Conservation (phyloP, 768 basidiomycete genomes). For the Postia placenta region DNA sequence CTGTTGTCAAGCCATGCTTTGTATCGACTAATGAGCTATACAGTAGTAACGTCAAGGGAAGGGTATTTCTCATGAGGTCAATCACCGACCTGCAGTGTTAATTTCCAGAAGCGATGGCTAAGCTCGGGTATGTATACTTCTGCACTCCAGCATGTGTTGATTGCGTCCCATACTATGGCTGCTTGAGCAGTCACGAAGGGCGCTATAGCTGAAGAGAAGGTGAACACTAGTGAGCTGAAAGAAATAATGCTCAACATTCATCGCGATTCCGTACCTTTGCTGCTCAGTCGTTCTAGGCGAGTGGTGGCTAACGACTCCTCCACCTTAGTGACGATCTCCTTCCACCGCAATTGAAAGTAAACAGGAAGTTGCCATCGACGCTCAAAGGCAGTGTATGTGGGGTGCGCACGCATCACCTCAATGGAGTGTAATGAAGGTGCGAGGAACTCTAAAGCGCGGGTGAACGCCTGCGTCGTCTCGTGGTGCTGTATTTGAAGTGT, state of each 20-base stretch:
- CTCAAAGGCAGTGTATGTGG: slow-evolving; percentile 66
- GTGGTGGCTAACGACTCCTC: slow-evolving; percentile 57
- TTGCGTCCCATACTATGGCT: slow-evolving; percentile 61
- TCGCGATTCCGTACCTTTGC: slow-evolving; percentile 45
- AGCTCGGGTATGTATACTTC: slow-evolving; percentile 83
- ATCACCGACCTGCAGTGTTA: slow-evolving; percentile 75
- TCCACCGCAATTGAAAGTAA: slow-evolving; percentile 96
- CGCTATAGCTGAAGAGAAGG: slow-evolving; percentile 16
- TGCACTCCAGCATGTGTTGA: slow-evolving; percentile 80
- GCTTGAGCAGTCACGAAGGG: slow-evolving; percentile 59
- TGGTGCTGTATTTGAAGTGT: slow-evolving; percentile 63
- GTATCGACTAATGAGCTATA: slow-evolving; percentile 76
- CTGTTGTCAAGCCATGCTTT: slow-evolving; percentile 66
- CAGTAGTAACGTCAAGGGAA: neutral
- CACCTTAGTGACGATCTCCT: slow-evolving; percentile 76
- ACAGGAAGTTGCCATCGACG: slow-evolving; percentile 93
- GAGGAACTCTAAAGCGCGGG: slow-evolving; percentile 74
- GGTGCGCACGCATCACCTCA: slow-evolving; percentile 65
- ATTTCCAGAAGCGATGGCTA: slow-evolving; percentile 81
- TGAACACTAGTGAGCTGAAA: neutral
- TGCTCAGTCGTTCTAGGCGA: slow-evolving; percentile 34
- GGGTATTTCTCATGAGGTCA: no score
- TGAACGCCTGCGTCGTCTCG: slow-evolving; percentile 75
- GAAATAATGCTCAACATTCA: slow-evolving; percentile 1
- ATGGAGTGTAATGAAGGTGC: slow-evolving; percentile 73